A percentile compares a stretch with the other conserved stretches of the same genome.
phyloP scores from a whole-genome alignment of 768 basidiomycete genomes.

The Naganishia onofrii region DNA sequence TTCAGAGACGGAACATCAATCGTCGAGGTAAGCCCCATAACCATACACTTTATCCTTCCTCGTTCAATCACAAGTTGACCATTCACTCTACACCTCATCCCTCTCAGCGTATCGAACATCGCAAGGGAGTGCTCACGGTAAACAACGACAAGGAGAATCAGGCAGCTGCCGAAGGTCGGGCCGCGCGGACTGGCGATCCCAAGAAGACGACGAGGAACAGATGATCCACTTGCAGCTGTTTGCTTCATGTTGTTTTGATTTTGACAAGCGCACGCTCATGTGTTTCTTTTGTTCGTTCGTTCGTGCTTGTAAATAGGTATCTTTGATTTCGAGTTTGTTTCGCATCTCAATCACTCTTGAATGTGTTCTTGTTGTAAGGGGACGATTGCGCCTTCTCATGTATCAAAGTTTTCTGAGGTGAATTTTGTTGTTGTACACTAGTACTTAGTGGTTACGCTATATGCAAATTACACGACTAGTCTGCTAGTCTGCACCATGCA shows the following conservation, averaged over 20 bases:
- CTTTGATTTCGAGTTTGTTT: constrained; percentile 4
- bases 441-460: background rate
- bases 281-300: no score
- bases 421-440: background rate
- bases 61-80: background rate
- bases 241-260: background rate
- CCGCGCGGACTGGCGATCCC: background rate
- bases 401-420: background rate
- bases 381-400: background rate
- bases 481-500: no score
- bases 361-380: background rate
- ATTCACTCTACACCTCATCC: no score
- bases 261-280: background rate
- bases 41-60: background rate
- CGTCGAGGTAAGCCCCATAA: constrained; percentile 60
- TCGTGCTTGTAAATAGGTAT: background rate
- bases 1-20: constrained; percentile 92
- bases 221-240: no score
- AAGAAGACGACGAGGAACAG: constrained; percentile 11
- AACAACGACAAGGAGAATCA: constrained; percentile 23
- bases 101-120: constrained; percentile 12
- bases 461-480: background rate
- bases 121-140: constrained; percentile 6
- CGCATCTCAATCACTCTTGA: background rate
- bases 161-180: background rate